Base-by-base conservation (phyloP, 139 green algal species). In the Chlorella vulgaris region DNA sequence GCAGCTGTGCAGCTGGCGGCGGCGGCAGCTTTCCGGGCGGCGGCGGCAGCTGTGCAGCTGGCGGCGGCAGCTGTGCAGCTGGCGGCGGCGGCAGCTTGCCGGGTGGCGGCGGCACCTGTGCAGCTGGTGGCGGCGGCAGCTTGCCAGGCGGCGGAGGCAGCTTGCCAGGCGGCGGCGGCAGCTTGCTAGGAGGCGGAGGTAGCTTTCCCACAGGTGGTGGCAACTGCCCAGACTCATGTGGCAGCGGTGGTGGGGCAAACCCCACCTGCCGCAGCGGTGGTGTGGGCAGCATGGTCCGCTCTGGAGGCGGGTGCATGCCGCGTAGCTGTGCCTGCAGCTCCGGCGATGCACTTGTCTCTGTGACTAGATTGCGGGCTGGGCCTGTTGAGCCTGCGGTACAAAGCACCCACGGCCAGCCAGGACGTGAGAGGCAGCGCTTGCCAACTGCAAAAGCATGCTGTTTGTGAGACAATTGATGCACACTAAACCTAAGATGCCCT, bases 261-360 rank as follows among this genome's bases (percentile, higher is more conserved):
- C 33, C 26, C 22, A 18, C 53, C 38, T 36, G 6, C 5, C 51
- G 33, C 2, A 53, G 35, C 26, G 73, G 73, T 2, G 73, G 73
- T 2, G 53, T 79, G 53, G 73, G 73, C 73, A 79, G 73, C 73
- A 79, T 55, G 26, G 73, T n/a, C 18, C 35, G 19, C 73, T 55
- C 51, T 28, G 28, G 24, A 33, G 39, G 19, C n/a, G 4, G 7
- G 42, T 36, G 28, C 71, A 53, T 38, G 50, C 73, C 58, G 21
- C 73, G 73, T 36, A 79, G 62, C 29, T 36, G 35, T 0, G 35
- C 24, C 53, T 79, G 73, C 26, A 51, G 33, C 73, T 78, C 73
- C 38, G 73, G 73, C 7, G 73, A 79, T 33, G 51, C 62, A 36
- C 73, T 79, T 50, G 51, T 53, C 4, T 79, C 73, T 2, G 53